phyloP scores from a whole-genome alignment of 768 basidiomycete genomes.

The Tylopilus cervinicoccineus region DNA sequence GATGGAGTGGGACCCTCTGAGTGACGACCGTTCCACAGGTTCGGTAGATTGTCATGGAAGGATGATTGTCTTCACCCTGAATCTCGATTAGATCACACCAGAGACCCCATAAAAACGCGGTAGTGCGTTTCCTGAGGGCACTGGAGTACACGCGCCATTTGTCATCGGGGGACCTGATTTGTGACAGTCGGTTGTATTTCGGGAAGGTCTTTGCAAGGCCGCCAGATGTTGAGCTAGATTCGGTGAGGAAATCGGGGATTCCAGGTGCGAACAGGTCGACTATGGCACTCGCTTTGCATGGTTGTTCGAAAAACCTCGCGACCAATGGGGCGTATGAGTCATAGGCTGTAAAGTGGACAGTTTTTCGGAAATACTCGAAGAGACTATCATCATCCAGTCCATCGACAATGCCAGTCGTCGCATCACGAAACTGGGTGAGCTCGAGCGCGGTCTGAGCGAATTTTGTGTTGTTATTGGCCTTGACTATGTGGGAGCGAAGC shows the following conservation, averaged over 20 bases:
- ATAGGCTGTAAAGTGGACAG: slow-evolving; percentile 13
- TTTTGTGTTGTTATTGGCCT: slow-evolving; percentile 1
- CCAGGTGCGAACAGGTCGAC: slow-evolving; percentile 14
- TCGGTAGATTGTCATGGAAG: neutral
- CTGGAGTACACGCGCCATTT: too few relatives aligned
- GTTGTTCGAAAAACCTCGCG: slow-evolving; percentile 2
- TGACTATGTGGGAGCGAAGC: neutral
- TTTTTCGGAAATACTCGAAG: slow-evolving; percentile 2
- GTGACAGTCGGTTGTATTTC: slow-evolving; percentile 2
- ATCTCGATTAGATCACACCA: neutral
- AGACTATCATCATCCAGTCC: neutral
- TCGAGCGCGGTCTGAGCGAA: slow-evolving; percentile 2
- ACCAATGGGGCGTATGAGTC: slow-evolving; percentile 9
- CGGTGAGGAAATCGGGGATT: slow-evolving; percentile 12
- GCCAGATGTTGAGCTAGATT: slow-evolving; percentile 16
- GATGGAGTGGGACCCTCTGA: neutral
- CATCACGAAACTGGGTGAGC: slow-evolving; percentile 1
- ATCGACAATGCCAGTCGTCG: neutral
- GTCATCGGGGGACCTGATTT: neutral
- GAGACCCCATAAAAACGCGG: neutral
- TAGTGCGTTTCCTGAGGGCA: neutral
- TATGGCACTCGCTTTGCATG: neutral
- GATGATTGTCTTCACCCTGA: neutral
- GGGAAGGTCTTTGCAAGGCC: slow-evolving; percentile 8
- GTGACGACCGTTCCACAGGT: neutral